Evolutionary conservation across 352 stramenopile species (phyloP), one percentile per base, ranked within the genome.

Genomic region (Phytophthora colocasiae): DNA sequence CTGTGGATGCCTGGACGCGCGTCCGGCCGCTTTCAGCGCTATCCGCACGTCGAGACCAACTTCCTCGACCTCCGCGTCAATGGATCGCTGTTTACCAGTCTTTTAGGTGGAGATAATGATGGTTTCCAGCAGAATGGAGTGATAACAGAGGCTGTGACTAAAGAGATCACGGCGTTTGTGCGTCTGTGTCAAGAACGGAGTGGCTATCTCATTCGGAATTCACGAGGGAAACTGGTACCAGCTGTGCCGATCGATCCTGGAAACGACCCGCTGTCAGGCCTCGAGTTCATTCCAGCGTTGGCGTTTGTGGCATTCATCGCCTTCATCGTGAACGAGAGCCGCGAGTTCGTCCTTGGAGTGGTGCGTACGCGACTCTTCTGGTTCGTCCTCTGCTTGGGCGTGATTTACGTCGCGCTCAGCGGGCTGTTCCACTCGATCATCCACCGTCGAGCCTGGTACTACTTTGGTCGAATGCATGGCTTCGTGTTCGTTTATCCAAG

Each of bases 351-450:
- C 36, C 55, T 79, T 4, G 54, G 45, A 24, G 67, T 85, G 10
- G 38, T 87, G 19, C 59, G 63, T 3, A 77, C 58, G 3, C 78
- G 80, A n/a, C 43, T 79, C 27, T 77, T 83, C 49, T 92, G 83
- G 81, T 80, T 90, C 49, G 26, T 82, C 15, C 43, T 88, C 36
- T 81, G 78, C n/a, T 45, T 80, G 27, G 63, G 50, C 15, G 69
- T 92, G 32, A 66, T 87, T 26, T 90, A 89, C 58, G 62, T 88
- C n/a, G 70, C 80, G 22, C 70, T 90, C 31, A 89, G 83, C 36
- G 83, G 83, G 3, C 17, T 89, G 3, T 82, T 90, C 60, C 70
- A 90, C 58, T 81, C 81, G 17, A 77, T 92, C 49, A 90, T 92
- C 63, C 75, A 88, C 67, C 46, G 45, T 36, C 69, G 64, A 46